A percentile compares a stretch with the other conserved stretches of the same genome.
Conservation (phyloP, 2,329 filamentous ascomycete genomes). For the Pseudogymnoascus sp. region DNA sequence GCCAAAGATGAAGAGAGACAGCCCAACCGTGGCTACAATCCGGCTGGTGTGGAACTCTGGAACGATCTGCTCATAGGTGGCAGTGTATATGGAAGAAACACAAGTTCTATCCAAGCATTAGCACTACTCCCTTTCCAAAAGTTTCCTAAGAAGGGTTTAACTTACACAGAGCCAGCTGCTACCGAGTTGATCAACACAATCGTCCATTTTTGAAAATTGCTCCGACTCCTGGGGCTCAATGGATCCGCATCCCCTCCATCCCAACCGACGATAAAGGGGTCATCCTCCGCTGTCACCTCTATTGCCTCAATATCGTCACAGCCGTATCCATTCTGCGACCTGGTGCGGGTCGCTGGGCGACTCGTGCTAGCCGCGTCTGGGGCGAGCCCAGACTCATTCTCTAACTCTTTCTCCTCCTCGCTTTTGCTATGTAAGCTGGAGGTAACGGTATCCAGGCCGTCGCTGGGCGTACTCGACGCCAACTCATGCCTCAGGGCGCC, state of each 20-base stretch:
- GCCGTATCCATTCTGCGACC: constrained; percentile 29
- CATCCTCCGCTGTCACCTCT: constrained; percentile 26
- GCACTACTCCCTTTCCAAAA: not conserved
- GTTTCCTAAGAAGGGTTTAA: constrained; percentile 21
- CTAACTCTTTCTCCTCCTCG: not conserved
- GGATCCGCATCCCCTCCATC: constrained; percentile 65
- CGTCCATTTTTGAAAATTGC: constrained; percentile 62
- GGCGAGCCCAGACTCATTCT: not conserved
- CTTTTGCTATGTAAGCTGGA: not conserved
- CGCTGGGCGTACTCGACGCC: not conserved
- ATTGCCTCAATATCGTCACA: constrained; percentile 20
- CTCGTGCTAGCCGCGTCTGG: not conserved
- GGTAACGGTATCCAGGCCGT: not conserved
- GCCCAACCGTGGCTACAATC: constrained; percentile 67
- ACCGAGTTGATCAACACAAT: constrained; percentile 67
- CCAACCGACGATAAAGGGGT: constrained; percentile 63
- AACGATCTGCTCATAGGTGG: constrained; percentile 70
- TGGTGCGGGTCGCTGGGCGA: not conserved
- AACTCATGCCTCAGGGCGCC: not conserved
- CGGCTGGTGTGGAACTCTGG: constrained; percentile 64
- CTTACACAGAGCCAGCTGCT: constrained; percentile 72
- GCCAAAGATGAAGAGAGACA: constrained; percentile 77
- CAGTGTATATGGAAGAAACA: constrained; percentile 81
- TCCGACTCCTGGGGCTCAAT: constrained; percentile 63
- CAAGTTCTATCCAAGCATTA: constrained; percentile 54